Evolutionary conservation across 257 asterid species (phyloP).

Genomic region (Nicotiana knightiana): DNA sequence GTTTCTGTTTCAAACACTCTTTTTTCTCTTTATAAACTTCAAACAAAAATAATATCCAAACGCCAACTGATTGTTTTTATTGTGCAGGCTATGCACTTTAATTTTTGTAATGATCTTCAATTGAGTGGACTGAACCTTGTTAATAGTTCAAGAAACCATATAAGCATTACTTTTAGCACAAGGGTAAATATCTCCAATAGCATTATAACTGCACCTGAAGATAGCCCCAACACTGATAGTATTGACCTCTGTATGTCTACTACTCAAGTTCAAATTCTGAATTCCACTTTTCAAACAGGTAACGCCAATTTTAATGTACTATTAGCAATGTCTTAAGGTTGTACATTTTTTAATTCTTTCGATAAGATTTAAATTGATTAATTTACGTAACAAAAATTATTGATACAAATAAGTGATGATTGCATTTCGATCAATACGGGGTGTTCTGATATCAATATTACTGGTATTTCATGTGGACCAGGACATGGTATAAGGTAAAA

Average conservation of each 20-base stretch:
- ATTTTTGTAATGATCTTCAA: conserved; percentile 28
- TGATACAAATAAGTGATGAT: conserved; percentile 34
- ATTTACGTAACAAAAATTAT: too few relatives aligned
- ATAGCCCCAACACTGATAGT: too few relatives aligned
- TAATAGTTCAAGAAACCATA: conserved; percentile 43
- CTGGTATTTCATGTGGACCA: conserved; percentile 44
- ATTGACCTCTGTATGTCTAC: neutral
- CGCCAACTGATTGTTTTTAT: neutral
- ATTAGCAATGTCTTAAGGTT: neutral
- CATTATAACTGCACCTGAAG: too few relatives aligned
- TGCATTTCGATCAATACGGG: conserved; percentile 50
- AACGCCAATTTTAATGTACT: too few relatives aligned
- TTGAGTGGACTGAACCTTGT: conserved; percentile 32
- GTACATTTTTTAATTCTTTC: neutral
- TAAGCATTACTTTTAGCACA: conserved; percentile 28
- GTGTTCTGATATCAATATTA: conserved; percentile 27
- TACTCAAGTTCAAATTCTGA: conserved; percentile 19
- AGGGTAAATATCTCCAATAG: conserved; percentile 19
- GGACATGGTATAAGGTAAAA: conserved; percentile 56
- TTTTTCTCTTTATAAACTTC: too few relatives aligned
- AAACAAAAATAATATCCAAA: too few relatives aligned
- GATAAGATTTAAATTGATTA: neutral
- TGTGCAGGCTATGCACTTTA: conserved; percentile 35
- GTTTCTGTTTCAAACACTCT: too few relatives aligned
- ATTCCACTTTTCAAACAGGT: neutral